phyloP scores from a whole-genome alignment of 768 basidiomycete species.

The Agrocybe pediades region DNA sequence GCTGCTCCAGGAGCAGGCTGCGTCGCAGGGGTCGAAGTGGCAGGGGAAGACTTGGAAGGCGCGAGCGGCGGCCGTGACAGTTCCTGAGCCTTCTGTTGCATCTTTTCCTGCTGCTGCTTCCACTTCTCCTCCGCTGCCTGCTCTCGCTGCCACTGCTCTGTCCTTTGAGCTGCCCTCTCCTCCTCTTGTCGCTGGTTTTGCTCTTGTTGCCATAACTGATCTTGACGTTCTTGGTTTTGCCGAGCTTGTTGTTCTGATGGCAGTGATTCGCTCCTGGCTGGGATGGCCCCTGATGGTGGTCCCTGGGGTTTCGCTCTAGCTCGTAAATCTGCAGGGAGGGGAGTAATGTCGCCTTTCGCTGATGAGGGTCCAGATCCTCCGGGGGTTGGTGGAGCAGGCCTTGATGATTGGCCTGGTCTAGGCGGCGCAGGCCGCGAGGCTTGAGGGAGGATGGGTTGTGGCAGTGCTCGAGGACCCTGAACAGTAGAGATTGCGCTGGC shows the following conservation, averaged over 20 bases:
- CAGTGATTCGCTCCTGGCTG: constrained; percentile 55
- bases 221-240: constrained; percentile 29
- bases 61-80: constrained; percentile 37
- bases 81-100: constrained; percentile 26
- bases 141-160: constrained; percentile 37
- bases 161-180: constrained; percentile 31
- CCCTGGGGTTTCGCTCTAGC: constrained; percentile 64
- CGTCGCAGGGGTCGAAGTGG: constrained; percentile 42
- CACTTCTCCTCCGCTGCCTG: constrained; percentile 18
- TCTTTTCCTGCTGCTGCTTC: constrained; percentile 27
- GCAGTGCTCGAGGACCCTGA: constrained; percentile 27
- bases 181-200: constrained; percentile 30
- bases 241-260: constrained; percentile 22
- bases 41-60: constrained; percentile 47
- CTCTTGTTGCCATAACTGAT: constrained; percentile 29
- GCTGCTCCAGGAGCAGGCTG: constrained; percentile 49
- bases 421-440: constrained; percentile 30
- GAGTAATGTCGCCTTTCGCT: constrained; percentile 51
- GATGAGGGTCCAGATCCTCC: constrained; percentile 42
- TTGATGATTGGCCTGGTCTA: constrained; percentile 40
- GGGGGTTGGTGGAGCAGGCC: constrained; percentile 74
- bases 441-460: constrained; percentile 30
- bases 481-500: constrained; percentile 36
- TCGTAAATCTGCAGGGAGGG: constrained; percentile 66
- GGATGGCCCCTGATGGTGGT: constrained; percentile 35